Conservation (phyloP, 495 filamentous ascomycete genomes). For the Penicillium coffeae region DNA sequence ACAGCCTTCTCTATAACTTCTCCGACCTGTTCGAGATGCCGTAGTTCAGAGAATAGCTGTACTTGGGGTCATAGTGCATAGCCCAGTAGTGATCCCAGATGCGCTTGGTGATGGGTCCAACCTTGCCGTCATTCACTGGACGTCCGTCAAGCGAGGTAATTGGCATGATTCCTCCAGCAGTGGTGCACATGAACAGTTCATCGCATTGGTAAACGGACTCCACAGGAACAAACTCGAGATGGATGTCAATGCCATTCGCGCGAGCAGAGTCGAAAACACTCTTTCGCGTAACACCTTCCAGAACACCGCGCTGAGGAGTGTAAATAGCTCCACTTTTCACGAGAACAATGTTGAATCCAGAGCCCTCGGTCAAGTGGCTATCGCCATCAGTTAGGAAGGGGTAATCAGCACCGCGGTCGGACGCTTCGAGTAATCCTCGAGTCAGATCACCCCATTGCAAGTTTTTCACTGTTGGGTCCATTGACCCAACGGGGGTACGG, state of each 20-base stretch:
- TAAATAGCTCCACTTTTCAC: slow-evolving; percentile 30
- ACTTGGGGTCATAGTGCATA: slow-evolving; percentile 31
- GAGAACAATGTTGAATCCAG: slow-evolving; percentile 31
- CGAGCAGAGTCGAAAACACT: slow-evolving; percentile 30
- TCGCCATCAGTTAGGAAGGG: slow-evolving; percentile 39
- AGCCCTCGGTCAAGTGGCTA: slow-evolving; percentile 28
- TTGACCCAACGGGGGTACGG: slow-evolving; percentile 27
- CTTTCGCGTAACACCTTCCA: slow-evolving; percentile 31
- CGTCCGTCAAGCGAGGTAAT: slow-evolving; percentile 34
- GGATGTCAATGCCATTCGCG: slow-evolving; percentile 17
- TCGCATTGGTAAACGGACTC: slow-evolving; percentile 27
- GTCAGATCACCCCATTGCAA: slow-evolving; percentile 40
- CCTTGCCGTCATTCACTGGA: slow-evolving; percentile 28
- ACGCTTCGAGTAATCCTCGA: slow-evolving; percentile 30
- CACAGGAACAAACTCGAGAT: slow-evolving; percentile 26
- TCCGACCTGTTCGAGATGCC: not conserved
- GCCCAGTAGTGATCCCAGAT: slow-evolving; percentile 42
- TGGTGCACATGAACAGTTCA: slow-evolving; percentile 39
- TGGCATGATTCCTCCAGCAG: slow-evolving; percentile 39
- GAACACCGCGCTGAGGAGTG: slow-evolving; percentile 29
- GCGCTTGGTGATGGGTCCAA: slow-evolving; percentile 34
- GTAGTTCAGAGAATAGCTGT: slow-evolving; percentile 15
- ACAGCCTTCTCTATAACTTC: not conserved
- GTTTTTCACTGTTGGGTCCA: slow-evolving; percentile 42
- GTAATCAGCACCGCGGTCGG: slow-evolving; percentile 25